Base-by-base conservation (phyloP, 1,284 basidiomycete species). In the Apiotrichum sp. region DNA sequence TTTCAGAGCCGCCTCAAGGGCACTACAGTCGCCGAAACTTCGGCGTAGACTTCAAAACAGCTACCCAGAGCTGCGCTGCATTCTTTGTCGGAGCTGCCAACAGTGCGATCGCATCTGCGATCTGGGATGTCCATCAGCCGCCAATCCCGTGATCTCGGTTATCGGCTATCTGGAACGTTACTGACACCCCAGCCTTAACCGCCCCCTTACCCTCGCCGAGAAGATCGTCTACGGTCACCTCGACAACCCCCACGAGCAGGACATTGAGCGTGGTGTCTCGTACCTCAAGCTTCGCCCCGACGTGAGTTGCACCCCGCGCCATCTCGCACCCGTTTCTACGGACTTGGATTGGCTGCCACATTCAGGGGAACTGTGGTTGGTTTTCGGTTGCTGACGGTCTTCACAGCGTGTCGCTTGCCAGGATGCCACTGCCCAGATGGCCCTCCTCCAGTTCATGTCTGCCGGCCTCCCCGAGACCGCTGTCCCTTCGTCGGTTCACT, bases 401-500 rank as follows among this genome's bases (percentile, higher is more conserved):
- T 52, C 40, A 42, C 39, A 96, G 92, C 92, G 96, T 71, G 96
- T 99, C 65, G 95, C 96, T 56, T 98, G 95, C 82, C 96, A 98
- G 82, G 96, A 98, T 84, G 93, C 93, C 63, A 96, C 93, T 53
- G 93, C 93, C 55, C 78, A 98, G 87, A 99, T 99, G 96, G 96
- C 96, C 41, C 84, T 98, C 61, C 84, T 99, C 66, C 95, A 99
- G 82, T 99, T 99, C 85, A 98, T 99, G 96, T 97, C 95, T 50
- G 93, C 96, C 32, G 95, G 95, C 67, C 93, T 99, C 82, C 91
- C 93, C 76, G 93, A 92, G 53, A 91, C 90, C 49, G 93, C 95
- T 56, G 93, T 98, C 65, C 95, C 96, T 47, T 93, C 95, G 64
- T 97, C 95, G 61, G 91, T 97, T 55, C 92, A 97, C 82, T 98